These are phyloP conservation scores for Trametes villosa DNA, from an alignment of 768 basidiomycete species.

Conservation along the genomic window DNA sequence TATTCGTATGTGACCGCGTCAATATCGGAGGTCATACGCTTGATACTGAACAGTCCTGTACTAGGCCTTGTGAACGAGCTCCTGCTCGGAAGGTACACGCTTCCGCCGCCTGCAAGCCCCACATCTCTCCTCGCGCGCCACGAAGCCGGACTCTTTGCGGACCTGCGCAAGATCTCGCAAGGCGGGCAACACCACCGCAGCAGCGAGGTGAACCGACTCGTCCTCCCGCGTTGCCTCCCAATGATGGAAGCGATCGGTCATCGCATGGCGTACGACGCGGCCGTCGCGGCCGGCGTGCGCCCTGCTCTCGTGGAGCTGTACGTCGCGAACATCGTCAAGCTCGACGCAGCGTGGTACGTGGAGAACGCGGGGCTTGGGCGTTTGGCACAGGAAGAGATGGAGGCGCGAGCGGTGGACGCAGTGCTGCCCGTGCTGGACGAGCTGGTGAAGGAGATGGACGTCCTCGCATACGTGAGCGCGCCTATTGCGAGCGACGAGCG, in stretches of 20 bases:
- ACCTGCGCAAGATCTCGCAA: constrained; percentile 24
- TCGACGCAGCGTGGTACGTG: constrained; percentile 39
- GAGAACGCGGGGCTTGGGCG: constrained; percentile 50
- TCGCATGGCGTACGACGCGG: constrained; percentile 39
- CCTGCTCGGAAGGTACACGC: constrained; percentile 53
- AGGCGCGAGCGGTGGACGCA: constrained; percentile 27
- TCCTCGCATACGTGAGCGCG: constrained; percentile 32
- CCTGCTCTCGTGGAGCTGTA: constrained; percentile 33
- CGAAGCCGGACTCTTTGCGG: constrained; percentile 40
- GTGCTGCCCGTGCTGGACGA: constrained; percentile 26
- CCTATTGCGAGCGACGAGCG: constrained; percentile 35
- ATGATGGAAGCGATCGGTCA: constrained; percentile 38
- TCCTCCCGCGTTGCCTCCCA: constrained; percentile 29
- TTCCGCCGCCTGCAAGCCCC: constrained; percentile 48
- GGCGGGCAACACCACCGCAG: constrained; percentile 48
- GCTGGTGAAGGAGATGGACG: constrained; percentile 29
- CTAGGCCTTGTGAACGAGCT: constrained; percentile 62
- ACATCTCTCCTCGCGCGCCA: constrained; percentile 60
- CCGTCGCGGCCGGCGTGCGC: constrained; percentile 34
- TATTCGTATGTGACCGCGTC: constrained; percentile 38
- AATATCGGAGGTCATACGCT: background rate
- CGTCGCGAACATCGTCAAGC: constrained; percentile 27
- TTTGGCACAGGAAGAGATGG: constrained; percentile 43
- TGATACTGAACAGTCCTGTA: background rate
- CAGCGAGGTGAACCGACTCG: constrained; percentile 51